phyloP scores from a whole-genome alignment of 371 early-diverging fungal species.

The Mortierella sp. region DNA sequence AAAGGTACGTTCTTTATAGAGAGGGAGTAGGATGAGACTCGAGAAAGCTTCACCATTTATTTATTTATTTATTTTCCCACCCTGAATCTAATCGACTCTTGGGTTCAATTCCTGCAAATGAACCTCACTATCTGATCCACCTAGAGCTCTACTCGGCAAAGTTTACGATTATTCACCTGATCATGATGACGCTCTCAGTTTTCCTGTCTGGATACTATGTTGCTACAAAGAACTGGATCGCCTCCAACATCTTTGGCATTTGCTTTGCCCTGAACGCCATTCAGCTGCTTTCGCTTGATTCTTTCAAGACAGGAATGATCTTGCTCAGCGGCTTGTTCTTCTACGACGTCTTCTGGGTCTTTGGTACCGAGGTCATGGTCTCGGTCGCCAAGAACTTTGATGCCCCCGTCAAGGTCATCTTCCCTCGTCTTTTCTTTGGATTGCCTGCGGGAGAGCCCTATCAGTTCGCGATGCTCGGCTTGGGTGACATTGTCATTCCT shows the following conservation, averaged over 20 bases:
- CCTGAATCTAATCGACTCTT: neutral
- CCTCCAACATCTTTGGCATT: constrained; percentile 90
- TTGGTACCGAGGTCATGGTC: constrained; percentile 99
- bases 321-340: constrained; percentile 92
- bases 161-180: constrained; percentile 82
- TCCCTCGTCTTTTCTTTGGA: constrained; percentile 81
- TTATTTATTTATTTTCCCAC: neutral
- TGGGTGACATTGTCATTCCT: constrained; percentile 98
- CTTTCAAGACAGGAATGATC: constrained; percentile 95
- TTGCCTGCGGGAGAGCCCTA: constrained; percentile 56
- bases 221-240: constrained; percentile 91
- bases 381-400: constrained; percentile 97
- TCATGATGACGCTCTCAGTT: constrained; percentile 65
- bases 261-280: constrained; percentile 90
- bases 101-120: no score
- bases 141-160: constrained; percentile 69
- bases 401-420: constrained; percentile 96
- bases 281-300: constrained; percentile 89
- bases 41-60: neutral
- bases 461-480: constrained; percentile 93
- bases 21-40: no score
- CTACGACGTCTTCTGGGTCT: constrained; percentile 99
- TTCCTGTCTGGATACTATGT: constrained; percentile 81
- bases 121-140: neutral
- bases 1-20: constrained; percentile 65